Evolutionary conservation across 768 basidiomycete species (phyloP).

Genomic region (Pulveroboletus sp.): DNA sequence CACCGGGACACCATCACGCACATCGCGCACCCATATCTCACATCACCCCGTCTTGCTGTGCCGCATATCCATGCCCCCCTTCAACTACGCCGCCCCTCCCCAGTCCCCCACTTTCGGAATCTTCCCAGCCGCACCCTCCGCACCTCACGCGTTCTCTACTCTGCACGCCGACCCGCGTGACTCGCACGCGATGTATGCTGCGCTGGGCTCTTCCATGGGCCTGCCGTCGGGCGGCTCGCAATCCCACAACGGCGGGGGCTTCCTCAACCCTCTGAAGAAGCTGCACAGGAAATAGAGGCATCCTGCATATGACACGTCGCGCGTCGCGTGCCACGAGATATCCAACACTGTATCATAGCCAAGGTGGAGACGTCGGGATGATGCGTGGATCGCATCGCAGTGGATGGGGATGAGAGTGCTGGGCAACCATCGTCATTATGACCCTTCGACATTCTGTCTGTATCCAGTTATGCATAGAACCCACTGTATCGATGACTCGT

Average conservation of each 20-base stretch:
- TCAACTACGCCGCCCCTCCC: slow-evolving; percentile 37
- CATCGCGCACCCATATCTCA: neutral
- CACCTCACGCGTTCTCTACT: slow-evolving; percentile 52
- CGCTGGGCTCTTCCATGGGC: slow-evolving; percentile 35
- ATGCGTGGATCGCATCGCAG: neutral
- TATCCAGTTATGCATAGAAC: slow-evolving; percentile 21
- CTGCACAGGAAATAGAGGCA: slow-evolving; percentile 29
- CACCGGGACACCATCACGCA: too few relatives aligned
- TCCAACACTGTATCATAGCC: slow-evolving; percentile 28
- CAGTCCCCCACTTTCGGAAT: slow-evolving; percentile 55
- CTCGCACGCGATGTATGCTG: slow-evolving; percentile 53
- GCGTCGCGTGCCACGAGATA: neutral
- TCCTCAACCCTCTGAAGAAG: slow-evolving; percentile 32
- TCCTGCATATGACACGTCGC: neutral
- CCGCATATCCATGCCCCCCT: slow-evolving; percentile 42
- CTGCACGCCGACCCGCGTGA: slow-evolving; percentile 62
- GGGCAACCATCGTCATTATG: neutral
- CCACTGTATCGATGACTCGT: slow-evolving; percentile 14
- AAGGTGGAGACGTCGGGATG: neutral
- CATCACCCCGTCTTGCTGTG: neutral
- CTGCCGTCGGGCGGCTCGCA: slow-evolving; percentile 21
- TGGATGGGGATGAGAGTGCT: slow-evolving; percentile 2
- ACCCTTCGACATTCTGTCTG: slow-evolving; percentile 22
- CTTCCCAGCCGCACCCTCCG: slow-evolving; percentile 51
- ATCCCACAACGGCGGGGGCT: slow-evolving; percentile 20